A percentile compares a stretch with the other conserved stretches of the same genome.
phyloP scores from a whole-genome alignment of 2,329 filamentous ascomycete genomes.

The Pseudodiploospora longispora region DNA sequence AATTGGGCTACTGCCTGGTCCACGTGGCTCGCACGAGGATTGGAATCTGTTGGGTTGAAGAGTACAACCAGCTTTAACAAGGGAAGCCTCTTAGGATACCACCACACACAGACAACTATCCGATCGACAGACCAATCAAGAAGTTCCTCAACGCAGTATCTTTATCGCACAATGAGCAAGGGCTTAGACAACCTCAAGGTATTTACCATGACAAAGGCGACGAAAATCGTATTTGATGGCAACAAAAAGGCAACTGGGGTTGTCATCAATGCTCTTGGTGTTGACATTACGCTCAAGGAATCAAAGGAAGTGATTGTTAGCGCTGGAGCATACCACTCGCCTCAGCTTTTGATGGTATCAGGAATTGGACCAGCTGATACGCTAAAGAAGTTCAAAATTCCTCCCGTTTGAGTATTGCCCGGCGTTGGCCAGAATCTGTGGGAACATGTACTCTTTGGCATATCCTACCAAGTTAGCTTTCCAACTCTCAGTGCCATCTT shows the following conservation, averaged over 20 bases:
- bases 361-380: constrained; percentile 37
- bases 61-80: not conserved
- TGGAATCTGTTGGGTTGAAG: not conserved
- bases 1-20: not conserved
- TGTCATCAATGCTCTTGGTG: not conserved
- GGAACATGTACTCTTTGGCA: constrained; percentile 38
- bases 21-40: not conserved
- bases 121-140: not conserved
- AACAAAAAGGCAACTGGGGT: not conserved
- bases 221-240: not conserved
- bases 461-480: constrained; percentile 22
- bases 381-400: constrained; percentile 35
- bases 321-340: constrained; percentile 41
- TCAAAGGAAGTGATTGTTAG: constrained; percentile 17
- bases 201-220: not conserved
- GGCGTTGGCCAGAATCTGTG: constrained; percentile 53
- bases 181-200: not conserved
- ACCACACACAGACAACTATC: not conserved
- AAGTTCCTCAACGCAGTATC: not conserved
- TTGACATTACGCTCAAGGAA: constrained; percentile 5
- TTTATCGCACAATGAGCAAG: not conserved
- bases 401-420: constrained; percentile 28
- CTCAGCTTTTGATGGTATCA: constrained; percentile 43
- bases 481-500: constrained; percentile 1
- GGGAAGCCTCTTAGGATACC: not conserved